Evolutionary conservation across 768 basidiomycete genomes (phyloP), one percentile per base, ranked within the genome.

Genomic region (Suillus fuscotomentosus): DNA sequence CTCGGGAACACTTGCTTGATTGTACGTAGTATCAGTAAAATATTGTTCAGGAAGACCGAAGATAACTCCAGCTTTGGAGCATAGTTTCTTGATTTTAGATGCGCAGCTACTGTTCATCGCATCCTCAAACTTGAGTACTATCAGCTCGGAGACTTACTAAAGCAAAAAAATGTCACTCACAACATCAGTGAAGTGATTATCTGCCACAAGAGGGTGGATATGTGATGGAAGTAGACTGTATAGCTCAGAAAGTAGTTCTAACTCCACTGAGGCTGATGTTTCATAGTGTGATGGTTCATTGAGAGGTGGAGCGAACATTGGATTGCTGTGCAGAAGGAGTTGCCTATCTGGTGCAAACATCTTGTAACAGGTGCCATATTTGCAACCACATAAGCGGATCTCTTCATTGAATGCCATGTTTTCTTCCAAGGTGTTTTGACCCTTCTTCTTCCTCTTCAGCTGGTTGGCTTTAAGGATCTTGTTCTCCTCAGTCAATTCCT

Each of bases 401-500:
- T 24, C 36, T 59, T 59, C 27, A 7, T 63, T 42, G 8, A 60
- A 39, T 24, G 45, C 51, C 31, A 51, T 34, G 20, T 24, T 20
- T 5, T 27, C 61, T 50, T 62, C 41, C 15, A 50, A 27, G n/a
- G 10, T 36, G 15, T 50, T 3, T 3, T 50, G 48, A 42, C 43
- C 38, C 42, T 63, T 56, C n/a, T 41, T 47, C 42, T 31, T 56
- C 10, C 42, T 41, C 42, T 63, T 63, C 1, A 13, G 62, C 55
- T 63, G 62, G 31, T 63, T 63, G 38, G 38, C 22, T 20, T 45
- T 60, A 31, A 63, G 42, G 20, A 42, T n/a, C 15, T 15, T 43
- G 57, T 63, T 63, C 54, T 56, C 62, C 11, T 45, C n/a, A 2
- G 56, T 63, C 62, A 63, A 59, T 24, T 63, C 62, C 48, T 54